Evolutionary conservation across 2,329 filamentous ascomycete genomes (phyloP), one percentile per base, ranked within the genome.

Genomic region (Aspergillus sp.): DNA sequence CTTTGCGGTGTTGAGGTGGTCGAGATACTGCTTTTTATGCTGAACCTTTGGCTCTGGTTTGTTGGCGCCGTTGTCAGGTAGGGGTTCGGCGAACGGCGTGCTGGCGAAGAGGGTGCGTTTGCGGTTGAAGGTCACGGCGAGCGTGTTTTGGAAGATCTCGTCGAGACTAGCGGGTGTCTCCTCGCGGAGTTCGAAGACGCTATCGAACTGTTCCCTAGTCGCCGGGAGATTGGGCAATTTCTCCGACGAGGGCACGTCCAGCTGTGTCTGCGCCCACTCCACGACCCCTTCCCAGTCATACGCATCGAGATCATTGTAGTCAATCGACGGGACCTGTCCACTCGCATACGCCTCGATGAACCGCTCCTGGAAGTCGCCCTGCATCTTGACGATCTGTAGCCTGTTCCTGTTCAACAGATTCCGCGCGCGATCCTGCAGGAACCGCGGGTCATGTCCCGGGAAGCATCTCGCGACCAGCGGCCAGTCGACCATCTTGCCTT

Each of bases 211-310:
- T 38, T 64, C 57, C 5, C 67, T 58, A 8, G 66, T 70, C 2
- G 67, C 65, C 28, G 73, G 73, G n/a, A 76, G 58, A 43, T 67
- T 64, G 1, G 66, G 68, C 12, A 65, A 53, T 36, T 61, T 64
- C 49, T 62, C 60, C 4, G 63, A 58, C 8, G 57, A 60, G 19
- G 70, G 65, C 9, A 64, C 53, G 39, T 73, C 67, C 10, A 75
- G 57, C 42, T 69, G 64, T 7, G 58, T 56, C 29, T 62, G 60
- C 6, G 70, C 70, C 74, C 74, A 77, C 5, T 73, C 64, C 4
- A 74, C 65, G 8, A 76, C 58, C 28, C 59, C 59, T 38, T 61
- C 57, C 74, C 74, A 77, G 49, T 75, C 66, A 53, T 74, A 75
- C 7, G 50, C 52, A 42, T 65, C 58, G 30, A 75, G 55, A 43